Conservation (phyloP, 306 rosid species). For the Quercus aquifolioides region DNA sequence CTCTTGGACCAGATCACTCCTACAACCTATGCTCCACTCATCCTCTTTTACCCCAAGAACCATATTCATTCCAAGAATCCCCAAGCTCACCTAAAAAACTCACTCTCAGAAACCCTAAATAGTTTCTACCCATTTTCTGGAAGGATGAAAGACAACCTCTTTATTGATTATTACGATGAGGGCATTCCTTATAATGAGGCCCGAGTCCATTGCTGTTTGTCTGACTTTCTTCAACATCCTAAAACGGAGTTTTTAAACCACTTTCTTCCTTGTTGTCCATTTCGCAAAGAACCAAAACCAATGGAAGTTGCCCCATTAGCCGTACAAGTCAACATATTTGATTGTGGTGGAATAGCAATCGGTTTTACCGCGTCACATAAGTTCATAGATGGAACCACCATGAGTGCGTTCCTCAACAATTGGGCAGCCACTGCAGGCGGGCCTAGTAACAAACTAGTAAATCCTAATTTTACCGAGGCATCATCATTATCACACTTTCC, state of each 20-base stretch:
- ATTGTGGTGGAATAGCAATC: constrained; percentile 55
- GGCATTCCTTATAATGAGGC: constrained; percentile 49
- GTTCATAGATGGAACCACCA: constrained; percentile 33
- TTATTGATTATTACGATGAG: constrained; percentile 39
- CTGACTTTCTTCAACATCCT: constrained; percentile 38
- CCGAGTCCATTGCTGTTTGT: constrained; percentile 23
- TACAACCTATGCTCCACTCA: no score
- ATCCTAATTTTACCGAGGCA: constrained; percentile 32
- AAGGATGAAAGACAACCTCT: constrained; percentile 7
- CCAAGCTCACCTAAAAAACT: no score
- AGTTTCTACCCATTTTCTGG: no score
- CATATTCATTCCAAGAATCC: no score
- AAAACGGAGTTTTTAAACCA: constrained; percentile 23
- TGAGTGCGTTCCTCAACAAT: constrained; percentile 23
- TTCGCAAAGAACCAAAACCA: constrained; percentile 6
- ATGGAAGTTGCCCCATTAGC: constrained; percentile 25
- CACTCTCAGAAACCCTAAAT: no score
- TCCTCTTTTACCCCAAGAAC: no score
- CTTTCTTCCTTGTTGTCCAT: constrained; percentile 40
- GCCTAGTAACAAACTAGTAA: not conserved
- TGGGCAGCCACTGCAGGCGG: constrained; percentile 41
- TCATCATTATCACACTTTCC: constrained; percentile 25
- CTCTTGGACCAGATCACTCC: no score
- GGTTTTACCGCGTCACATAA: constrained; percentile 43
- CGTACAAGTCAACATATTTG: constrained; percentile 41